Evolutionary conservation across 75 land plant genomes (phyloP).

Genomic region (Isoetes taiwanensis): DNA sequence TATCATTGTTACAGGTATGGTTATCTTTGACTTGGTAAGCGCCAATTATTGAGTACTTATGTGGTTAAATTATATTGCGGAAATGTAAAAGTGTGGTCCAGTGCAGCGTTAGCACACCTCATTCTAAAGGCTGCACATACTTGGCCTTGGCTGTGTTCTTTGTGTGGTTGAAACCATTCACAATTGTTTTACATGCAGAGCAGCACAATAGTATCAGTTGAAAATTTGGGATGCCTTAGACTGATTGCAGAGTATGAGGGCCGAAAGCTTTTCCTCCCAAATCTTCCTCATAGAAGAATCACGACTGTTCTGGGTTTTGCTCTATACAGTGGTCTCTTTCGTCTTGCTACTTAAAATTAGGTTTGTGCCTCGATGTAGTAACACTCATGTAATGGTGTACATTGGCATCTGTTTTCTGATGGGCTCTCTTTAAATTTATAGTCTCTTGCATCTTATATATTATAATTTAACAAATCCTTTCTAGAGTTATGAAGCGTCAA

Average conservation of each 20-base stretch:
- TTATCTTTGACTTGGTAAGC: no score
- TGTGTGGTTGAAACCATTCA: constrained; percentile 56
- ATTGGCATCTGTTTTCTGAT: constrained; percentile 54
- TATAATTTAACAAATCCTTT: no score
- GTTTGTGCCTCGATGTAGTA: constrained; percentile 58
- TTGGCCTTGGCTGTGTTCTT: constrained; percentile 71
- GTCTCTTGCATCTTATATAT: no score
- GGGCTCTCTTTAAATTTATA: constrained; percentile 51
- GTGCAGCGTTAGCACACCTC: constrained; percentile 76
- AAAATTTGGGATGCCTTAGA: constrained; percentile 53
- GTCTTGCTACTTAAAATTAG: constrained; percentile 58
- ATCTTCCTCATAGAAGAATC: not conserved
- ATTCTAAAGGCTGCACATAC: constrained; percentile 56
- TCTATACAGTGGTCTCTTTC: not conserved
- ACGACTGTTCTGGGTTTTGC: not conserved
- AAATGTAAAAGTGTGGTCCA: no score
- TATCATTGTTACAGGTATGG: no score
- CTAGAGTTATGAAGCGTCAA: constrained; percentile 72
- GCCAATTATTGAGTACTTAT: no score
- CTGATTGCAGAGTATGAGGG: no score
- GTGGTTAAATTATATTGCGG: no score
- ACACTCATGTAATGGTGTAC: constrained; percentile 55
- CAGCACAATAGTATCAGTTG: constrained; percentile 50
- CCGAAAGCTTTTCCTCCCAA: not conserved
- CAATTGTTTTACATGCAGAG: constrained; percentile 75